Evolutionary conservation across 208 protist genomes (phyloP).

Genomic region (Crithidia fasciculata): DNA sequence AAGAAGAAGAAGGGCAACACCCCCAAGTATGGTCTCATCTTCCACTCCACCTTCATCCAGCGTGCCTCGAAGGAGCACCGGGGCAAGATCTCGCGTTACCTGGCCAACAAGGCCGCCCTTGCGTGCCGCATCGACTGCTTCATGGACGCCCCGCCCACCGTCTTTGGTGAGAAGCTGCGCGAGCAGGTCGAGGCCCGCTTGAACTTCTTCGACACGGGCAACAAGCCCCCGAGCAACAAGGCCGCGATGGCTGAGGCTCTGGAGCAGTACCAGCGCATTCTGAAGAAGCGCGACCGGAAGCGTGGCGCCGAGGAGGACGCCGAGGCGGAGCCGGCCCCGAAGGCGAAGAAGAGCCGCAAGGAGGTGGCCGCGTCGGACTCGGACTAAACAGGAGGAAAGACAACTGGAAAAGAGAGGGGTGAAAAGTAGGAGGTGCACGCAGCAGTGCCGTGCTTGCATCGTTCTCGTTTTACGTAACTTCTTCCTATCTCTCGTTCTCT

Average conservation of each 20-base stretch:
- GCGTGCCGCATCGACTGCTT: slow-evolving; percentile 98
- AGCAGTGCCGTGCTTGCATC: too few species aligned
- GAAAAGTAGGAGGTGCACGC: too few species aligned
- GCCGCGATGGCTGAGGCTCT: slow-evolving; percentile 97
- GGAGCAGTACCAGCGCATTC: slow-evolving; percentile 83
- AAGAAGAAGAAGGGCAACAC: slow-evolving; percentile 99
- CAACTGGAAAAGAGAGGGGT: background rate
- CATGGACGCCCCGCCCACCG: slow-evolving; percentile 86
- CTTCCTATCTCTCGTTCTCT: too few species aligned
- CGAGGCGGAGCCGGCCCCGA: slow-evolving; percentile 39
- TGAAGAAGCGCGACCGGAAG: slow-evolving; percentile 72
- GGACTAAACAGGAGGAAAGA: slow-evolving; percentile 34
- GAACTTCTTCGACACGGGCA: slow-evolving; percentile 97
- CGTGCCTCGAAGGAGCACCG: slow-evolving; percentile 97
- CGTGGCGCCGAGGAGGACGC: slow-evolving; percentile 25
- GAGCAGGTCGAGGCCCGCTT: slow-evolving; percentile 99
- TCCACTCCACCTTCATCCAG: slow-evolving; percentile 98
- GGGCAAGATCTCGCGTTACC: slow-evolving; percentile 98
- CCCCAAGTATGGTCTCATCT: slow-evolving; percentile 99
- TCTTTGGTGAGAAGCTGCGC: slow-evolving; percentile 96
- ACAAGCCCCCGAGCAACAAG: slow-evolving; percentile 94
- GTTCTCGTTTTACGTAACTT: too few species aligned
- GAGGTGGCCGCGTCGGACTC: slow-evolving; percentile 64
- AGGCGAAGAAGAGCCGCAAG: slow-evolving; percentile 68
- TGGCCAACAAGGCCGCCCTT: slow-evolving; percentile 99